phyloP scores from a whole-genome alignment of 2,329 filamentous ascomycete species.

The Botrytis fabae region DNA sequence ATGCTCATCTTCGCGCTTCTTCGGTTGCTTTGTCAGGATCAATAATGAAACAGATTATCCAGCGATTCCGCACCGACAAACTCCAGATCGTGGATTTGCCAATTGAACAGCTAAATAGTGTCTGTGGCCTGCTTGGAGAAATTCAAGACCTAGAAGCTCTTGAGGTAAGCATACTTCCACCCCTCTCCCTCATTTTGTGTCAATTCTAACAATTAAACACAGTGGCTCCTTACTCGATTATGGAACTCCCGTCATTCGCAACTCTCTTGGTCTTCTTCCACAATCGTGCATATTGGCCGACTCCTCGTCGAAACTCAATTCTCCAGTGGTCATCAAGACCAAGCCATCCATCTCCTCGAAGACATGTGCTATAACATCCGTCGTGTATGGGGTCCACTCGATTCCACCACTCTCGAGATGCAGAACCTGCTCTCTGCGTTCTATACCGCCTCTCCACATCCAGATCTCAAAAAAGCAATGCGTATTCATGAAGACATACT shows the following conservation, averaged over 20 bases:
- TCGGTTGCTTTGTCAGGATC: conserved; percentile 44
- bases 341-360: conserved; percentile 31
- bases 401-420: conserved; percentile 33
- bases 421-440: conserved; percentile 30
- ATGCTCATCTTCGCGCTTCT: conserved; percentile 41
- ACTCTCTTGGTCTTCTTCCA: conserved; percentile 28
- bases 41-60: conserved; percentile 47
- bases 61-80: conserved; percentile 45
- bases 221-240: conserved; percentile 31
- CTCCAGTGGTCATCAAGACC: conserved; percentile 22
- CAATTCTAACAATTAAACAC: background rate
- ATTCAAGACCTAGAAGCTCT: conserved; percentile 50
- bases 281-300: conserved; percentile 30
- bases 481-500: conserved; percentile 32
- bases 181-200: background rate
- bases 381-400: conserved; percentile 33
- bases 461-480: conserved; percentile 30
- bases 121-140: conserved; percentile 50
- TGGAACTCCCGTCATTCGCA: conserved; percentile 30
- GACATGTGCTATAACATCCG: conserved; percentile 36
- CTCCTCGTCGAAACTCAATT: conserved; percentile 33
- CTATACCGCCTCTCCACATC: conserved; percentile 28
- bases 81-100: conserved; percentile 48
- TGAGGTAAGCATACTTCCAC: conserved; percentile 37
- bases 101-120: conserved; percentile 47